A percentile compares a stretch with the other conserved stretches of the same genome.
phyloP scores from a whole-genome alignment of 148 eudicot genomes.

The Salicornia ramosissima region DNA sequence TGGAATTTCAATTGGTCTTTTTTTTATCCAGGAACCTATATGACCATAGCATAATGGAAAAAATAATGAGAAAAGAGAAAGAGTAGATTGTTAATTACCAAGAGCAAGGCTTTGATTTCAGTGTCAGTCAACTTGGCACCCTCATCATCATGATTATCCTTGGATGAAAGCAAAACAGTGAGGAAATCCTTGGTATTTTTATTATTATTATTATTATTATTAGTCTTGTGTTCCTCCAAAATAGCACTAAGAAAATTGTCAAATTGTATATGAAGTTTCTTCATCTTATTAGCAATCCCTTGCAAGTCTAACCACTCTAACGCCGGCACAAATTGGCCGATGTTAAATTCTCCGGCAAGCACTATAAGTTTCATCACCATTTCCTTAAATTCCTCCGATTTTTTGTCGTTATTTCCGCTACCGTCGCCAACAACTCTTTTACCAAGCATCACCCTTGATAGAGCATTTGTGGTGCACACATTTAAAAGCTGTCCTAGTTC shows the following conservation, averaged over 20 bases:
- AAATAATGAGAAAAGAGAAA: too few relatives aligned
- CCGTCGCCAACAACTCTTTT: conserved; percentile 57
- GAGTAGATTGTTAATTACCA: conserved; percentile 60
- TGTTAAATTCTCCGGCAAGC: conserved; percentile 70
- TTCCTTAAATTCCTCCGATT: conserved; percentile 80
- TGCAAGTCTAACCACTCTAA: conserved; percentile 77
- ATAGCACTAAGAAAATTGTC: conserved; percentile 52
- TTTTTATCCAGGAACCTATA: background rate
- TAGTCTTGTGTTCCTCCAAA: conserved; percentile 58
- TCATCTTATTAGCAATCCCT: conserved; percentile 72
- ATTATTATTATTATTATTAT: conserved; percentile 2
- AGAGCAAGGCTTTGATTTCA: conserved; percentile 87
- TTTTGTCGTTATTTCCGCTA: conserved; percentile 35
- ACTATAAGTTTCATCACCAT: conserved; percentile 92
- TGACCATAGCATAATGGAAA: too few relatives aligned
- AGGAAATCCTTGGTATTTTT: conserved; percentile 44
- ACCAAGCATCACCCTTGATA: conserved; percentile 69
- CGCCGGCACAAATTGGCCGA: conserved; percentile 68
- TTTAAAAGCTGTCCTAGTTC: conserved; percentile 65
- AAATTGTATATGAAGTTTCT: conserved; percentile 62
- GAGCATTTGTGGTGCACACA: conserved; percentile 83
- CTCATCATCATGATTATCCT: conserved; percentile 53
- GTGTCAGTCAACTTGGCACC: conserved; percentile 58
- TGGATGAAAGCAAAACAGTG: conserved; percentile 53
- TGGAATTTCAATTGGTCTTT: background rate